Conservation (phyloP, 768 basidiomycete genomes). For the Hericium erinaceus region DNA sequence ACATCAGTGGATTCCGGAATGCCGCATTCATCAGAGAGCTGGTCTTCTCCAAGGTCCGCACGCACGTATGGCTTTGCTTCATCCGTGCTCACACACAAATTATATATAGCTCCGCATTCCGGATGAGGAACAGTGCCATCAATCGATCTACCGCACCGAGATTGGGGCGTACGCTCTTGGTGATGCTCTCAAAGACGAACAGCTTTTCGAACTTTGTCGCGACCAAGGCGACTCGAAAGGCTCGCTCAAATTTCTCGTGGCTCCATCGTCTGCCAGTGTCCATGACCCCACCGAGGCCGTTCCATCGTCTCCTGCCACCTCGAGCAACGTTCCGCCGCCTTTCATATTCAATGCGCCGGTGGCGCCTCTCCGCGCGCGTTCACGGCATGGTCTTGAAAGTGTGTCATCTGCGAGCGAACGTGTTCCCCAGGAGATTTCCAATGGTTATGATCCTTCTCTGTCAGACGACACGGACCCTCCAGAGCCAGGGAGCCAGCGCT, state of each 20-base stretch:
- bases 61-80: constrained; percentile 2
- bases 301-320: constrained; percentile 26
- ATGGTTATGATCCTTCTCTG: constrained; percentile 61
- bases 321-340: constrained; percentile 44
- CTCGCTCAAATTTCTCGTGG: constrained; percentile 77
- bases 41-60: constrained; percentile 65
- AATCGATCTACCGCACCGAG: constrained; percentile 81
- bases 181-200: constrained; percentile 61
- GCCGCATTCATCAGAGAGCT: constrained; percentile 69
- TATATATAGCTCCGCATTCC: constrained; percentile 57
- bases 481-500: constrained; percentile 38
- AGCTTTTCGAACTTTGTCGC: constrained; percentile 62
- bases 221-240: constrained; percentile 69
- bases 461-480: constrained; percentile 52
- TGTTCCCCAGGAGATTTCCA: constrained; percentile 36
- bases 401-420: constrained; percentile 64
- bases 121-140: constrained; percentile 73
- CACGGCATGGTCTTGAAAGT: constrained; percentile 58
- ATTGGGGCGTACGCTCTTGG: constrained; percentile 72
- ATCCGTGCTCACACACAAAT: constrained; percentile 3
- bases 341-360: constrained; percentile 22
- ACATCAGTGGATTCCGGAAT: constrained; percentile 55
- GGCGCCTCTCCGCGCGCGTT: constrained; percentile 44
- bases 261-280: constrained; percentile 51
- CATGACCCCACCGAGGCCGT: constrained; percentile 38